Base-by-base conservation (phyloP, 352 stramenopile species). In the Pythium sp. region DNA sequence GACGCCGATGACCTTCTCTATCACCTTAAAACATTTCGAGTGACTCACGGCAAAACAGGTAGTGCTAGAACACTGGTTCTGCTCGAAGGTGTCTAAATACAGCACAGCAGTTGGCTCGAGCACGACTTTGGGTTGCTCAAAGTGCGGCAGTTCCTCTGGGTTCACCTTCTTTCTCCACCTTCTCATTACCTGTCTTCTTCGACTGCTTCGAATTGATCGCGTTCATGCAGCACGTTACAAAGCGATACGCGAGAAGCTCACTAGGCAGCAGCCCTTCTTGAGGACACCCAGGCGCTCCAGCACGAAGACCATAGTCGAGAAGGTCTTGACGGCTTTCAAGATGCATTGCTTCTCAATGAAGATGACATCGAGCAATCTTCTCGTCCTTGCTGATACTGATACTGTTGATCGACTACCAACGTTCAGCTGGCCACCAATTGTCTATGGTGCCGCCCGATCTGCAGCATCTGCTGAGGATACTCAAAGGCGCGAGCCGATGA, bases 401-500 rank as follows among this genome's bases (percentile, higher is more conserved):
- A 26, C 24, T 26, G 24, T 92, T 91, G 74, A 94, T 86, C 69
- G 79, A 91, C 68, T 80, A 76, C 86, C 86, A 55, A 94, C 82
- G 70, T 87, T 91, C 75, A 77, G 82, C 86, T 30, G 86, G 86
- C 72, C 1, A 83, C 72, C 43, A 92, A 73, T 53, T 82, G 70
- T 75, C 90, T 91, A 75, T 92, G 83, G 82, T 95, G 87, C 70
- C 89, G 79, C 76, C 93, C 83, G 59, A 94, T 92, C 73, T 80
- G 85, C 75, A 89, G 87, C 32, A 94, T 75, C 76, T 91, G 73
- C 78, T 74, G 24, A 71, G 79, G 54, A 91, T 75, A 58, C 78
- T 77, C 73, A 76, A 81, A 36, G 84, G 84, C 4, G 76, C 74
- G 66, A 94, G 70, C 81, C 81, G 59, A 91, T 77, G 43, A 89